phyloP scores from a whole-genome alignment of 2,329 filamentous ascomycete species.

The Tothia fuscella region DNA sequence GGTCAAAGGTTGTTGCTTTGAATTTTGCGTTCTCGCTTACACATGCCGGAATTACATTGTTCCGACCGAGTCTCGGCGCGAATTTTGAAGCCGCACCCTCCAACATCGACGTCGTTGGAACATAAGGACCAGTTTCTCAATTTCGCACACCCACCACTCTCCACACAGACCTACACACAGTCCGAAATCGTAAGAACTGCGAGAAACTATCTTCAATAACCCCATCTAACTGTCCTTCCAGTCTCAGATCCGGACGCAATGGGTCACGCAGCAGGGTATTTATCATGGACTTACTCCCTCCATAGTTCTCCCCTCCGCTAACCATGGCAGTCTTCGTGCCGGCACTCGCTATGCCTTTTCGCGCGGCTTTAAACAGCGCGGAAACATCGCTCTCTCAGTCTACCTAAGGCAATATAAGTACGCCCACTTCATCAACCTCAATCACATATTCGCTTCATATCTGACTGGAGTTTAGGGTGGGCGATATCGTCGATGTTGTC shows the following conservation, averaged over 20 bases:
- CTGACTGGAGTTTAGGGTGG: constrained; percentile 55
- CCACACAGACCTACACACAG: too few species aligned
- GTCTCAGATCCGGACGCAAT: constrained; percentile 24
- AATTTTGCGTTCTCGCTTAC: too few species aligned
- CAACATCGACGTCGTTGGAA: too few species aligned
- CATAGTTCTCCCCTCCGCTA: constrained; percentile 1
- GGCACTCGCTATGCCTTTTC: constrained; percentile 61
- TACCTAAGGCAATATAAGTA: constrained; percentile 92
- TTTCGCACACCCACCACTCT: too few species aligned
- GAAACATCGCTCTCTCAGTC: constrained; percentile 83
- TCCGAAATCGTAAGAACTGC: constrained; percentile 5
- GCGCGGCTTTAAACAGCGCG: constrained; percentile 88
- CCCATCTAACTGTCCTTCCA: not conserved
- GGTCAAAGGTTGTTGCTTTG: too few species aligned
- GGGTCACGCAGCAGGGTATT: constrained; percentile 38
- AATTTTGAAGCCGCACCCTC: too few species aligned
- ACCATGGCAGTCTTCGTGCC: constrained; percentile 23
- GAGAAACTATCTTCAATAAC: not conserved
- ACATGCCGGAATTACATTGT: too few species aligned
- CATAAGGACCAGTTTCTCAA: too few species aligned
- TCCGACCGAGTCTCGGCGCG: too few species aligned
- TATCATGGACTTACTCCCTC: not conserved
- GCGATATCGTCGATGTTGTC: constrained; percentile 98
- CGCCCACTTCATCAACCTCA: constrained; percentile 20
- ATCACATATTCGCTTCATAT: constrained; percentile 19